These are phyloP conservation scores for Endocalyx cinctus DNA, from an alignment of 2,329 filamentous ascomycete genomes.

Conservation along the genomic window DNA sequence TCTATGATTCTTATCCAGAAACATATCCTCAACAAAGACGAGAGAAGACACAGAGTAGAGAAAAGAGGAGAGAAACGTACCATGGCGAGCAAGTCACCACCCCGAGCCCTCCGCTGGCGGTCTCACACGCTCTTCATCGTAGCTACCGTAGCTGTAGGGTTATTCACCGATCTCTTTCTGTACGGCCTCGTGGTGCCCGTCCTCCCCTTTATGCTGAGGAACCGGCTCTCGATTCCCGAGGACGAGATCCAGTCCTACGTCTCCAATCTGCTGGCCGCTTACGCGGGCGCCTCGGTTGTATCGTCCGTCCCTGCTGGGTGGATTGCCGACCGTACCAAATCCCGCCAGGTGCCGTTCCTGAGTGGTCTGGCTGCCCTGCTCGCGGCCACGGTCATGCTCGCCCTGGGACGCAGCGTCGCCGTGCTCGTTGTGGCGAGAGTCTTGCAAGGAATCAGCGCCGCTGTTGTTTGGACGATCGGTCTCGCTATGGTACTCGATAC, in stretches of 20 bases:
- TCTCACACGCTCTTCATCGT: constrained; percentile 56
- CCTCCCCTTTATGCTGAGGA: constrained; percentile 51
- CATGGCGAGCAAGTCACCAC: constrained; percentile 6
- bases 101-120: constrained; percentile 37
- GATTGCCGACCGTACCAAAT: constrained; percentile 47
- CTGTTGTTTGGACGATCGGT: constrained; percentile 51
- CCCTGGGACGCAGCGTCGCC: constrained; percentile 42
- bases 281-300: constrained; percentile 48
- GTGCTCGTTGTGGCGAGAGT: constrained; percentile 48
- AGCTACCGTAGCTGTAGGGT: constrained; percentile 48
- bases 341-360: constrained; percentile 54
- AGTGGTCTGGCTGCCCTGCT: constrained; percentile 48
- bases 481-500: constrained; percentile 56
- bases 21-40: not conserved
- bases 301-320: constrained; percentile 48
- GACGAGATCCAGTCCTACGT: constrained; percentile 46
- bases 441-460: constrained; percentile 53
- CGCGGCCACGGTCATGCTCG: constrained; percentile 50
- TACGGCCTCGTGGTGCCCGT: constrained; percentile 56
- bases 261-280: constrained; percentile 49
- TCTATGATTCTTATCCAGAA: not conserved
- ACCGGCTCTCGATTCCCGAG: constrained; percentile 43
- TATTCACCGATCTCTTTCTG: constrained; percentile 56
- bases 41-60: not conserved
- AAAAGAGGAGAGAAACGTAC: constrained; percentile 1